A percentile compares a stretch with the other conserved stretches of the same genome.
phyloP scores from a whole-genome alignment of 331 rosid genomes.

The Rosa hybrid region DNA sequence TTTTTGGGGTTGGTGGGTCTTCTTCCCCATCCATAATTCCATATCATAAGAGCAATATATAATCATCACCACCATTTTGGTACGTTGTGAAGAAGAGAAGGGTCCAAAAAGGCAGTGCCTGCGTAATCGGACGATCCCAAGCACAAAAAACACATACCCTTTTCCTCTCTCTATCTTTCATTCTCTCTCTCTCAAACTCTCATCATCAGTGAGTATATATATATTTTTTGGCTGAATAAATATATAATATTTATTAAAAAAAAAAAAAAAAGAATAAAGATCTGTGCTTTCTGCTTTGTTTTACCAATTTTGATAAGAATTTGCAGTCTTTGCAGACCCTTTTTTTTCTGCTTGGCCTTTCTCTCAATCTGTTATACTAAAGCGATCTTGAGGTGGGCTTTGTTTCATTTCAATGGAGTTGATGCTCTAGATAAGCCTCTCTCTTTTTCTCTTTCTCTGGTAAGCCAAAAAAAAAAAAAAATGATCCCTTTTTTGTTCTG shows the following conservation, averaged over 20 bases:
- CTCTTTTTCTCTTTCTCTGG: neutral
- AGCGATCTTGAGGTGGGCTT: slow-evolving; percentile 60
- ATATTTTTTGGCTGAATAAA: neutral
- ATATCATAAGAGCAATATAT: slow-evolving; percentile 16
- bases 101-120: slow-evolving; percentile 66
- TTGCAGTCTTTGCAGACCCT: slow-evolving; percentile 8
- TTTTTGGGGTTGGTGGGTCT: slow-evolving; percentile 35
- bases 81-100: slow-evolving; percentile 48
- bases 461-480: neutral
- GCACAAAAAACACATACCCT: slow-evolving; percentile 35
- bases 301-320: slow-evolving; percentile 20
- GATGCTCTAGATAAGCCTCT: slow-evolving; percentile 35
- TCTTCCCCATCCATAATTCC: slow-evolving; percentile 15
- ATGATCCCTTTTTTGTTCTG: neutral
- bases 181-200: slow-evolving; percentile 11
- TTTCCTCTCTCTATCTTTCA: slow-evolving; percentile 22
- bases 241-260: neutral
- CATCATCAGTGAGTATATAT: slow-evolving; percentile 23
- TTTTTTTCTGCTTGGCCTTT: slow-evolving; percentile 14
- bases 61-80: slow-evolving; percentile 50
- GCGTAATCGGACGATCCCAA: slow-evolving; percentile 66
- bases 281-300: slow-evolving; percentile 23
- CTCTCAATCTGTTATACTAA: slow-evolving; percentile 30
- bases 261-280: slow-evolving; percentile 13
- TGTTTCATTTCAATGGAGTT: slow-evolving; percentile 41